Base-by-base conservation (phyloP, 305 asterid species). In the Nicotiana rustica region DNA sequence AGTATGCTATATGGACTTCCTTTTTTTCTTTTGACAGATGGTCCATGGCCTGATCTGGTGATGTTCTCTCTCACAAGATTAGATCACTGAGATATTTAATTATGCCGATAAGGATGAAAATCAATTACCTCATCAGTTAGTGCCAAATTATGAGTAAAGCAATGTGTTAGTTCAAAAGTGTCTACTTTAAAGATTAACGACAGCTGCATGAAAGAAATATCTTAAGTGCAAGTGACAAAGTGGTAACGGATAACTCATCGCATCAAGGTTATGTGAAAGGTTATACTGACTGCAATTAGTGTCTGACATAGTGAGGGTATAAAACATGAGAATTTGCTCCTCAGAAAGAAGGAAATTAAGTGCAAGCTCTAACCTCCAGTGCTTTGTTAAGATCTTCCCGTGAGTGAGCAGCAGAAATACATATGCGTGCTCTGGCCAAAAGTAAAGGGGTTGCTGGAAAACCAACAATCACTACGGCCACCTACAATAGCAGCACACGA, bases 391-490 rank as follows among this genome's bases (percentile, higher is more conserved):
- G 97, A 90, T 95, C 98, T 89, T 95, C 97, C 89, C 97, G 90
- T 67, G 97, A 66, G 84, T 94, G 99, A 87, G 98, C 89, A 81
- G 98, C 99, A 77, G 99, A 96, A 68, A 96, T 92, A 89, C 98
- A 96, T 79, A 96, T 95, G 52, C 99, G 98, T 4, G 98, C 99
- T 82, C 99, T 97, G 44, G 98, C 98, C 90, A 96, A 85, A 81
- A 96, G 92, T 85, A 96, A 91, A 65, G 98, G 98, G 44, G 99
- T 96, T 81, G 99, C 98, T 62, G 99, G 99, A 87, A 96, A 96
- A 79, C 95, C 99, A 86, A 95, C 99, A 1, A 95, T 93, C 85
- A 96, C 98, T 62, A 96, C 97, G 73, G 99, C 99, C 85, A 96
- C 94, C 99, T 95, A 67, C 82, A 86, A 66, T 7, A 67, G 38